Evolutionary conservation across 2,329 filamentous ascomycete genomes (phyloP).

Genomic region (Xylariales sp.): DNA sequence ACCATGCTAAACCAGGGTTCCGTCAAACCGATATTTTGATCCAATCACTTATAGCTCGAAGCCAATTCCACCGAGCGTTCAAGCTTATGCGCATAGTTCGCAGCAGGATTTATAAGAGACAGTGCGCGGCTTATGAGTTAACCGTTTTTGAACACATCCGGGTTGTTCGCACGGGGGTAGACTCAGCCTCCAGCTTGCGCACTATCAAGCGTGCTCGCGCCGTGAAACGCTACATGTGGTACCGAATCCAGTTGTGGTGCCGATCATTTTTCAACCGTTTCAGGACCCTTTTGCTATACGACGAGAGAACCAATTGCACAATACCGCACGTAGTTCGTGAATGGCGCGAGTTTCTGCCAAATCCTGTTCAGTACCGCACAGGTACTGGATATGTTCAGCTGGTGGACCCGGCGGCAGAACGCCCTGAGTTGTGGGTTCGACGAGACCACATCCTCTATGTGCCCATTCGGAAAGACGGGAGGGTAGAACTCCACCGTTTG

Average conservation of each 20-base stretch:
- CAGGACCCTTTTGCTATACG: conserved; percentile 7
- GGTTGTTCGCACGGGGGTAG: conserved; percentile 17
- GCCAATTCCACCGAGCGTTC: conserved; percentile 12
- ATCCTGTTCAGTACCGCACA: conserved; percentile 28
- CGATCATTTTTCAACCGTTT: conserved; percentile 15
- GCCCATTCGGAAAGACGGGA: conserved; percentile 4
- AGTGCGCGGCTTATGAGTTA: conserved; percentile 18
- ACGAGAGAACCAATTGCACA: conserved; percentile 12
- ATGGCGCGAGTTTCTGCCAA: conserved; percentile 41
- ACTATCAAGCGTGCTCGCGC: conserved; percentile 20
- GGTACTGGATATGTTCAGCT: conserved; percentile 34
- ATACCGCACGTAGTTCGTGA: conserved; percentile 41
- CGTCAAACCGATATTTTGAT: conserved; percentile 49
- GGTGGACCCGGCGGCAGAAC: conserved; percentile 14
- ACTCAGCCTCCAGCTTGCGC: conserved; percentile 8
- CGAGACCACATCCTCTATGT: conserved; percentile 6
- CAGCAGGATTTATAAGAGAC: conserved; percentile 20
- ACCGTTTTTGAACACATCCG: conserved; percentile 19
- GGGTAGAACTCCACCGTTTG: not conserved
- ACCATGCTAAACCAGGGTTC: conserved; percentile 52
- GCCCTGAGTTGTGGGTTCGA: conserved; percentile 11
- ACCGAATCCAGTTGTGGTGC: conserved; percentile 22
- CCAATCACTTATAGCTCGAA: conserved; percentile 28
- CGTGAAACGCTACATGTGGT: conserved; percentile 26
- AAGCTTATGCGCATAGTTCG: conserved; percentile 22